A percentile compares a stretch with the other conserved stretches of the same genome.
phyloP scores from a whole-genome alignment of 441 rosid genomes.

The Pelargonium cotyledonis region DNA sequence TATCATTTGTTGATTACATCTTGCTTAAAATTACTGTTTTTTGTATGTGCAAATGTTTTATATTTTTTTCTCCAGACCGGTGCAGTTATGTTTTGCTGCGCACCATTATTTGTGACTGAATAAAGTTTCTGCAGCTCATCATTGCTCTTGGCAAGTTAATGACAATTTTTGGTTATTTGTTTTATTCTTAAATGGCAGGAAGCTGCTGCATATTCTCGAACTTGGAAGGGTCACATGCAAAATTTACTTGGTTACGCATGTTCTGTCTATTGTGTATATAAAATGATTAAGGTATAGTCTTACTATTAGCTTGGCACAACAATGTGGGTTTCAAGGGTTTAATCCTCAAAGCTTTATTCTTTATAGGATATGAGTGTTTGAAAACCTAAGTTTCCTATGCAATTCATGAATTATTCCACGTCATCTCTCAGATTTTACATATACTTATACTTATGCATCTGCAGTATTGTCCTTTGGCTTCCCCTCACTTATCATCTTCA shows the following conservation, averaged over 20 bases:
- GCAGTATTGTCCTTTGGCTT: not conserved
- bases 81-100: not conserved
- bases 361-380: too few relatives aligned
- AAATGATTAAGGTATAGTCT: slow-evolving; percentile 83
- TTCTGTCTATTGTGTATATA: slow-evolving; percentile 92
- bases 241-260: slow-evolving; percentile 95
- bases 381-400: too few relatives aligned
- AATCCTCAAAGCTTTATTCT: too few relatives aligned
- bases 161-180: slow-evolving; percentile 6
- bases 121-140: not conserved
- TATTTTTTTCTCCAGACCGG: not conserved
- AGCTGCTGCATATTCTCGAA: slow-evolving; percentile 97
- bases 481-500: slow-evolving; percentile 1
- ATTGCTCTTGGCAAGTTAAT: not conserved
- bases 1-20: not conserved
- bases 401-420: too few relatives aligned
- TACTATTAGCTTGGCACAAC: too few relatives aligned
- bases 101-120: not conserved
- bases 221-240: slow-evolving; percentile 99
- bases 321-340: too few relatives aligned
- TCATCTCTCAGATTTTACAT: too few relatives aligned
- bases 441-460: too few relatives aligned
- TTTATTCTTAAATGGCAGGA: slow-evolving; percentile 46
- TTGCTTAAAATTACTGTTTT: not conserved
- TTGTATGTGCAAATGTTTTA: not conserved